Base-by-base conservation (phyloP, 768 basidiomycete species). In the Melanogaster broomeanus region DNA sequence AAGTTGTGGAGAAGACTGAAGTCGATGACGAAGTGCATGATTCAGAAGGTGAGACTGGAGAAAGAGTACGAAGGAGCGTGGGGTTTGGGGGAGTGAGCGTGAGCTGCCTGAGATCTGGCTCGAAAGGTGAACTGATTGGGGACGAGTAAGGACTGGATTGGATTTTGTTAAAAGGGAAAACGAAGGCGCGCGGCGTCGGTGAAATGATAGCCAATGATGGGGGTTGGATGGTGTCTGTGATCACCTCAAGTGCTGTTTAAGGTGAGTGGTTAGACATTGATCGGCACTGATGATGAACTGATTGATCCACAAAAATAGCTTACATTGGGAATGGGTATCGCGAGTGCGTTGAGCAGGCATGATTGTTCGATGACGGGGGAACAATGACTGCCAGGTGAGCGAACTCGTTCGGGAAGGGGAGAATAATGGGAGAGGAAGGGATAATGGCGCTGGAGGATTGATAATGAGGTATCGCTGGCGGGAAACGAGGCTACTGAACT, bases 271-370 rank as follows among this genome's bases (percentile, higher is more conserved):
- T 11, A 54, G 60, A 0, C 12, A 8, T 11, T 16, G 44, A 60
- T 45, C 33, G 28, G 42, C 1, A 19, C 39, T 2, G 48, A 42
- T 45, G 46, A 51, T 19, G 51, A 27, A 15, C 44, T 48, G 51
- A 50, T 52, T 12, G 30, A 13, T 25, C 15, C 0, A 21, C 19
- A 25, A 16, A 37, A 33, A 21, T 40, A 35, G 68, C 75, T 73
- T 48, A 77, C 77, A 69, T 65, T 74, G 75, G 66, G 78, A 70
- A 58, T 76, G 79, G 77, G 79, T 84, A 77, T 88, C 85, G 77
- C 85, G 85, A 68, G 87, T 88, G 74, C 87, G 87, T 65, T 83
- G 76, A 45, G 85, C 85, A 70, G 87, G 87, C 87, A 89, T 89
- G 78, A 80, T 83, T 70, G 74, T 69, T 63, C 63, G 47, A 55